Base-by-base conservation (phyloP, 225 moss, liverwort and hornwort genomes). In the Polytrichum formosum region DNA sequence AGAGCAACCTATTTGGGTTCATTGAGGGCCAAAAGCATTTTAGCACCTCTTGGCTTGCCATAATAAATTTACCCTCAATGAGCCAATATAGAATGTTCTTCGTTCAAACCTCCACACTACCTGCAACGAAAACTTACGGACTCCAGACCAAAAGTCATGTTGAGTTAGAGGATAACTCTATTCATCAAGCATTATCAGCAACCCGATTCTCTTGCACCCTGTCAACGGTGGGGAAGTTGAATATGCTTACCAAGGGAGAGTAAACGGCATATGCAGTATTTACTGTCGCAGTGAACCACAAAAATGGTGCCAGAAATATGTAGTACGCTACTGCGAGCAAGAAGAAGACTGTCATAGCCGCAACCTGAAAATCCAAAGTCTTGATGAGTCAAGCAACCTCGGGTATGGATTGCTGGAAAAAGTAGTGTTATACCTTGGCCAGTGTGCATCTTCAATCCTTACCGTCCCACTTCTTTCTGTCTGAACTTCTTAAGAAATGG, bases 271-370 rank as follows among this genome's bases (percentile, higher is more conserved):
- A 80, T 1, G 87, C 94, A 56, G 86, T 70, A 70, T 79, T 79
- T 69, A 91, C 90, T 55, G 91, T 67, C 65, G 70, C 72, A 8
- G 75, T 76, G 69, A 78, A 88, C 92, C 97, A 94, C 66, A 97
- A 67, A 63, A 97, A 97, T 29, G 94, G 97, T 23, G 91, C 89
- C 83, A 97, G 35, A 77, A 97, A 94, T 69, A 94, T 86, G 56
- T 91, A 94, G 80, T 80, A 97, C 25, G 88, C 85, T 61, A 97
- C 83, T 33, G 86, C 94, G 80, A 97, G 75, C 54, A 92, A 74
- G 77, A 94, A 94, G 80, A 94, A 97, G n/a, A 91, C 92, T 65
- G 97, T 97, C 71, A 97, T 94, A 68, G 97, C 97, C 77, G 92
- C 91, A 87, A 97, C 94, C 93, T 94, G 94, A 60, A 54, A 33